Percentiles rank a stretch among this genome's conserved stretches.
These are phyloP conservation scores for Solanum sitiens DNA, from an alignment of 257 asterid genomes.

Conservation along the genomic window DNA sequence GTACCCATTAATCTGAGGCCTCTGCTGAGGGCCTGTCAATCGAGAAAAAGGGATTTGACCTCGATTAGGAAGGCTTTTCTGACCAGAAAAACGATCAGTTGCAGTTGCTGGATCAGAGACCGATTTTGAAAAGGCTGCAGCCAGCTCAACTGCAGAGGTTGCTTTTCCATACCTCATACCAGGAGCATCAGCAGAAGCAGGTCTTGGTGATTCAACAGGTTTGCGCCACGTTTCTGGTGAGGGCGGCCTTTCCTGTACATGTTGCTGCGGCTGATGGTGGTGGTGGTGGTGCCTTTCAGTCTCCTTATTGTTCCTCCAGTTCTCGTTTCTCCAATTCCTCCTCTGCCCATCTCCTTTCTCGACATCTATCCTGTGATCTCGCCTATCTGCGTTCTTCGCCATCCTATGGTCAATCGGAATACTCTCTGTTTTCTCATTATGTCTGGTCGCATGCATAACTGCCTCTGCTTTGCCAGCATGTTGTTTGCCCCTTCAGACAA, in stretches of 20 bases:
- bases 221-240: constrained; percentile 96
- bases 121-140: constrained; percentile 79
- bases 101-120: constrained; percentile 40
- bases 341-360: constrained; percentile 48
- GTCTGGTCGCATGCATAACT: constrained; percentile 15
- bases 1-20: constrained; percentile 92
- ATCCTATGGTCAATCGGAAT: constrained; percentile 27
- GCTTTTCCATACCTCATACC: constrained; percentile 55
- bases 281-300: constrained; percentile 31
- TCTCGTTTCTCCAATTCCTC: constrained; percentile 54
- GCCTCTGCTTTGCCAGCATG: constrained; percentile 35
- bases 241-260: constrained; percentile 52
- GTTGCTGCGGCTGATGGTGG: constrained; percentile 34
- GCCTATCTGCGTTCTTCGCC: constrained; percentile 39
- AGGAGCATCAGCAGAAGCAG: constrained; percentile 30
- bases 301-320: constrained; percentile 45
- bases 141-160: constrained; percentile 89
- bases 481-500: constrained; percentile 43
- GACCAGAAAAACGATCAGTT: constrained; percentile 37
- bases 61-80: constrained; percentile 46
- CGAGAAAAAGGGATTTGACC: constrained; percentile 76
- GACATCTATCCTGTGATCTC: constrained; percentile 45
- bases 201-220: constrained; percentile 41
- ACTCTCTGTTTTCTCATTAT: constrained; percentile 34
- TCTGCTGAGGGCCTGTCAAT: constrained; percentile 55